Evolutionary conservation across 768 basidiomycete species (phyloP).

Genomic region (Grammothele lineata): DNA sequence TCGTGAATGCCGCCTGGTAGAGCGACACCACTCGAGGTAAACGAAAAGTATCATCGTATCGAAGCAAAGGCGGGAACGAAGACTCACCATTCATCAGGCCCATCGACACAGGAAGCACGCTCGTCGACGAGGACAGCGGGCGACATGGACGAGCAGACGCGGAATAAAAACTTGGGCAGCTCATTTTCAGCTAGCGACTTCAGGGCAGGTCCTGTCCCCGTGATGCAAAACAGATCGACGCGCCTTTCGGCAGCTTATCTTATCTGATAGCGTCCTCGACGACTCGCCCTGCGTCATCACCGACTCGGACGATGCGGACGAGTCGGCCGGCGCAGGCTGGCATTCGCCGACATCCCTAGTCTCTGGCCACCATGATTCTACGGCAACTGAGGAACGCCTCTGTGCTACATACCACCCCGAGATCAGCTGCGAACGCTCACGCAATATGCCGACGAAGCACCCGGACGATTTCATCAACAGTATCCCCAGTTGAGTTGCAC

Average conservation of each 20-base stretch:
- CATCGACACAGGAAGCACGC: not conserved
- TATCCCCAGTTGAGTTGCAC: slow-evolving; percentile 19
- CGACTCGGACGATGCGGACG: too few relatives aligned
- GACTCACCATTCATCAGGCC: slow-evolving; percentile 12
- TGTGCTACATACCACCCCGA: too few relatives aligned
- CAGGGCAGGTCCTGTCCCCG: slow-evolving; percentile 15
- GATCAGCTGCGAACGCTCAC: too few relatives aligned
- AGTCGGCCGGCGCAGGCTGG: too few relatives aligned
- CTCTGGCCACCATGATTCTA: too few relatives aligned
- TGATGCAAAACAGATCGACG: slow-evolving; percentile 3
- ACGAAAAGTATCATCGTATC: slow-evolving; percentile 56
- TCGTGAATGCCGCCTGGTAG: slow-evolving; percentile 49
- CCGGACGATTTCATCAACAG: not conserved
- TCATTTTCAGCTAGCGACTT: slow-evolving; percentile 12
- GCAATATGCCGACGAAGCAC: too few relatives aligned
- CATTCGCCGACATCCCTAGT: too few relatives aligned
- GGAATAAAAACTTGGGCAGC: slow-evolving; percentile 8
- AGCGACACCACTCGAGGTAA: slow-evolving; percentile 46
- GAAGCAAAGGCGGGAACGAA: slow-evolving; percentile 22
- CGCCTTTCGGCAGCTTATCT: not conserved
- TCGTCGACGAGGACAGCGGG: not conserved
- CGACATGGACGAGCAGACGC: slow-evolving; percentile 1
- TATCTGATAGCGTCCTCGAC: not conserved
- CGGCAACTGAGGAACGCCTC: too few relatives aligned
- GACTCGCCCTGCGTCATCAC: too few relatives aligned